A percentile compares a stretch with the other conserved stretches of the same genome.
These are phyloP conservation scores for Sphagnum magellanicum DNA, from an alignment of 228 moss, liverwort and hornwort genomes.

Conservation along the genomic window DNA sequence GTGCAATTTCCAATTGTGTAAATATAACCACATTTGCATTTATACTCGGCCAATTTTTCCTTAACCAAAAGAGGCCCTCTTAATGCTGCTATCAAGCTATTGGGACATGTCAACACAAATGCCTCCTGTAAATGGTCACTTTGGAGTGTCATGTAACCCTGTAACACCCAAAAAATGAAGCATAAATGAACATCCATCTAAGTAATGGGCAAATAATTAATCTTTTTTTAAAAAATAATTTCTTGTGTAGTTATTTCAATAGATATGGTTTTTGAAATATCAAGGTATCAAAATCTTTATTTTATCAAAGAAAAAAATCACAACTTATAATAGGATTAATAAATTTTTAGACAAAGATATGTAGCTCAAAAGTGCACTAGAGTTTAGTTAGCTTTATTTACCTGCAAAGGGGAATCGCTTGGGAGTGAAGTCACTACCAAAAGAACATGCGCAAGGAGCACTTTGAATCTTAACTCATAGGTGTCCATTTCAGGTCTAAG, in stretches of 20 bases:
- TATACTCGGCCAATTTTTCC: conserved; percentile 34
- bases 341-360: too few species aligned
- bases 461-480: conserved; percentile 34
- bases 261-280: too few species aligned
- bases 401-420: conserved; percentile 44
- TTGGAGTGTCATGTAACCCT: conserved; percentile 43
- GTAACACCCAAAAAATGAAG: too few species aligned
- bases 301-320: too few species aligned
- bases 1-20: conserved; percentile 53
- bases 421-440: conserved; percentile 46
- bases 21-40: conserved; percentile 39
- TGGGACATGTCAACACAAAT: conserved; percentile 41
- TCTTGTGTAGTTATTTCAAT: too few species aligned
- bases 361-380: not conserved
- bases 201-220: too few species aligned
- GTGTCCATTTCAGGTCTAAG: conserved; percentile 26
- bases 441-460: conserved; percentile 36
- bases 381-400: not conserved
- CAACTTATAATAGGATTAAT: too few species aligned
- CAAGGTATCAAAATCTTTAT: too few species aligned
- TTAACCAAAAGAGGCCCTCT: conserved; percentile 22
- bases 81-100: conserved; percentile 40
- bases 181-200: too few species aligned
- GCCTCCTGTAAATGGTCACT: conserved; percentile 21
- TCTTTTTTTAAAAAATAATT: too few species aligned